Percentiles rank a stretch among this genome's conserved stretches.
phyloP scores from a whole-genome alignment of 2,329 filamentous ascomycete species.

The Aspergillus sp. region DNA sequence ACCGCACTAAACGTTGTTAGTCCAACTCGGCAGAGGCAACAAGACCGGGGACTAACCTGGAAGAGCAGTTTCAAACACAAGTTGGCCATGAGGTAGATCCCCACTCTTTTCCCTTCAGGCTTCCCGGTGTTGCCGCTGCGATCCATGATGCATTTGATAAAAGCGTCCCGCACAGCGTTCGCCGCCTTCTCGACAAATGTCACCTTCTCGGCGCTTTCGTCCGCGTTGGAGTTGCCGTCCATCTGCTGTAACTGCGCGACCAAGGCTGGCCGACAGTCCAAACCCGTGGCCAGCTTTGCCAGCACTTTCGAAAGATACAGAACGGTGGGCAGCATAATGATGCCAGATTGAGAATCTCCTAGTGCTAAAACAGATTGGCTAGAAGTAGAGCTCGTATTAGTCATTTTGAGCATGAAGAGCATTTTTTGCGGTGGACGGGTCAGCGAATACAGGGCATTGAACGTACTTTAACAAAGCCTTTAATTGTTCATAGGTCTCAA shows the following conservation, averaged over 20 bases:
- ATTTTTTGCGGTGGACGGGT: neutral
- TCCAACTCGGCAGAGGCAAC: neutral
- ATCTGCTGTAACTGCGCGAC: conserved; percentile 60
- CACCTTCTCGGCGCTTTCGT: conserved; percentile 66
- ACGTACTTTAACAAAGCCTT: conserved; percentile 73
- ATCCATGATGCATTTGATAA: conserved; percentile 85
- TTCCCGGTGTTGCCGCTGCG: conserved; percentile 66
- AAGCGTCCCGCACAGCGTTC: conserved; percentile 85
- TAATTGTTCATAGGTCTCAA: conserved; percentile 73
- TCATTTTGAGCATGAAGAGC: neutral
- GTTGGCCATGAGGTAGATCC: conserved; percentile 90
- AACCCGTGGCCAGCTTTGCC: conserved; percentile 76
- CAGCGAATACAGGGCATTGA: neutral
- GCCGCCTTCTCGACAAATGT: conserved; percentile 85
- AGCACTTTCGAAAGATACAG: conserved; percentile 79
- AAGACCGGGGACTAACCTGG: conserved; percentile 52
- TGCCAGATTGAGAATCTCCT: conserved; percentile 73
- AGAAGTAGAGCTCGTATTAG: conserved; percentile 4
- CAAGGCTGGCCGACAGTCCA: conserved; percentile 78
- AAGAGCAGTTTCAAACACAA: conserved; percentile 86
- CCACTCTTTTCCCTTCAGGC: conserved; percentile 80
- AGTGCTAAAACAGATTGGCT: conserved; percentile 83
- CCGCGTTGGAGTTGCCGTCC: conserved; percentile 47
- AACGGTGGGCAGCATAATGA: conserved; percentile 78
- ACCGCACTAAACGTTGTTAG: conserved; percentile 56